Percentiles rank a stretch among this genome's conserved stretches.
These are phyloP conservation scores for Mycena rebaudengoi DNA, from an alignment of 768 basidiomycete genomes.

Conservation along the genomic window DNA sequence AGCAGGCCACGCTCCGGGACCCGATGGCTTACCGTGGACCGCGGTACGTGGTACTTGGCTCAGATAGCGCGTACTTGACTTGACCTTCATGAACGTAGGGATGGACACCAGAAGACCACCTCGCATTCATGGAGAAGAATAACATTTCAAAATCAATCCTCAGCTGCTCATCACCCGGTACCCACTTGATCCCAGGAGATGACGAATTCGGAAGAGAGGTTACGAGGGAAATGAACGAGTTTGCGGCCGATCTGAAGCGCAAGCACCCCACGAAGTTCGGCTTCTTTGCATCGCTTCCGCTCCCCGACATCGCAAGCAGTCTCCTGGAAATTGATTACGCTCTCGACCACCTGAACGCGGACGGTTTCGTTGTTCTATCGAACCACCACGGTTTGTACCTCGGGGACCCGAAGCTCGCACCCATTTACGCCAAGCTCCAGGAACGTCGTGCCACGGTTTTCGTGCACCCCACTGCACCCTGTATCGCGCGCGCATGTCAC, in stretches of 20 bases:
- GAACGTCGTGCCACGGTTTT: conserved; percentile 1
- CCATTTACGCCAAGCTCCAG: conserved; percentile 13
- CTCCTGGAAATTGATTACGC: conserved; percentile 19
- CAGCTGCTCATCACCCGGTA: conserved; percentile 16
- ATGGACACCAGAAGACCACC: conserved; percentile 12
- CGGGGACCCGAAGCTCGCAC: conserved; percentile 7
- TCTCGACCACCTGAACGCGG: conserved; percentile 7
- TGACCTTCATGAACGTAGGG: background rate
- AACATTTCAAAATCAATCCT: conserved; percentile 11
- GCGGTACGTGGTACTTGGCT: background rate
- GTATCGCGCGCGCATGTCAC: background rate
- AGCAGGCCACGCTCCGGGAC: conserved; percentile 8
- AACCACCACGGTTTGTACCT: conserved; percentile 15
- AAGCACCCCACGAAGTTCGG: conserved; percentile 13
- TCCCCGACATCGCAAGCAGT: conserved; percentile 10
- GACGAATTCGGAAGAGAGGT: conserved; percentile 13
- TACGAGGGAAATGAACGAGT: conserved; percentile 18
- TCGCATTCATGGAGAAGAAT: conserved; percentile 13
- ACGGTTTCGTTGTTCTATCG: conserved; percentile 6
- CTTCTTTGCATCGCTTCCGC: conserved; percentile 16
- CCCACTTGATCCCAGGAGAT: conserved; percentile 13
- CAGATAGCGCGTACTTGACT: background rate
- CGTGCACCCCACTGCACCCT: conserved; percentile 15
- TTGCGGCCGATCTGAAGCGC: conserved; percentile 11
- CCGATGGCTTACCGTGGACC: conserved; percentile 14